Conservation (phyloP, 805 yeast genomes). For the Candida suzukii region DNA sequence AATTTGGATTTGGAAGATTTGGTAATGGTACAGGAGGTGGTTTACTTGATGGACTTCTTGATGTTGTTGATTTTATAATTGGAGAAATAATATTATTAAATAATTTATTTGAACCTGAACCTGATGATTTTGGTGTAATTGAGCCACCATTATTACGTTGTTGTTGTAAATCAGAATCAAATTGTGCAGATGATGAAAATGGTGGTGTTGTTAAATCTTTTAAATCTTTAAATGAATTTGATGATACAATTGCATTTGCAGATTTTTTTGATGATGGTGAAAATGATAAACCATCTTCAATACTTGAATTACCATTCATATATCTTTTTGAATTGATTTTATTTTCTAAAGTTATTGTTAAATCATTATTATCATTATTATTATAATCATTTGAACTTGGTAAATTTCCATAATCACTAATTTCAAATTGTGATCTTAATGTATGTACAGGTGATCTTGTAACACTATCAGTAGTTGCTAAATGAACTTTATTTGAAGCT, state of each 20-base stretch:
- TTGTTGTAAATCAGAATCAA: neutral
- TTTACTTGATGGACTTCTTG: neutral
- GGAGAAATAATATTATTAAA: neutral
- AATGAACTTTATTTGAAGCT: neutral
- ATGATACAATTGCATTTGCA: neutral
- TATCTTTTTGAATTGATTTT: neutral
- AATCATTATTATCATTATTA: neutral
- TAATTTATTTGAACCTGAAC: neutral
- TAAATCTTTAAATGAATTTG: conserved; percentile 1
- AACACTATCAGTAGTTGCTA: neutral
- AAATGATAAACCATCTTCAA: neutral
- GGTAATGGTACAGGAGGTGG: conserved; percentile 1
- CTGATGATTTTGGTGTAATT: neutral
- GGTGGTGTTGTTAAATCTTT: neutral
- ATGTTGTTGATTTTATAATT: neutral
- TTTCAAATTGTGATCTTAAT: neutral
- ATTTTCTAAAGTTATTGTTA: neutral
- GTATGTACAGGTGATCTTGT: neutral
- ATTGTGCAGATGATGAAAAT: neutral
- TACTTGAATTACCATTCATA: neutral
- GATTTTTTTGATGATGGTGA: neutral
- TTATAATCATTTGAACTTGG: neutral
- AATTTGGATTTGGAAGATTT: neutral
- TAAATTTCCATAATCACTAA: neutral
- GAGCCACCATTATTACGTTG: neutral